These are phyloP conservation scores for Moesziomyces aphidis DNA, from an alignment of 1,284 basidiomycete genomes.

Conservation along the genomic window DNA sequence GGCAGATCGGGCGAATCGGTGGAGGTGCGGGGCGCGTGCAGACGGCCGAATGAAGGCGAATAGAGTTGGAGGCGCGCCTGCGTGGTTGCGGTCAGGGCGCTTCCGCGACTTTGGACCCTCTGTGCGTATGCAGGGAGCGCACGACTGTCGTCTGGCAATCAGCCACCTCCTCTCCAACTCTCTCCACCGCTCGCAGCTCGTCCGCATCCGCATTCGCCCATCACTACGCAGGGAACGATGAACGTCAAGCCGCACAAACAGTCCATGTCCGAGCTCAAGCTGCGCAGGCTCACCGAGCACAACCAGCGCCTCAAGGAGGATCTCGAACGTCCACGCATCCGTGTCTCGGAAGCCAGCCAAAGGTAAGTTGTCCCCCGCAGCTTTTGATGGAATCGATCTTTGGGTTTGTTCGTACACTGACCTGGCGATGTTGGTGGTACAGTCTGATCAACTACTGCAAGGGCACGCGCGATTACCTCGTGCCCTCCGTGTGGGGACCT, in stretches of 20 bases:
- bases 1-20: too few relatives aligned
- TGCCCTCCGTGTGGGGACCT: conserved; percentile 93
- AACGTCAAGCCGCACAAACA: conserved; percentile 74
- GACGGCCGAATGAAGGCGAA: background rate
- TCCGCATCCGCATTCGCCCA: background rate
- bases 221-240: conserved; percentile 68
- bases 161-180: background rate
- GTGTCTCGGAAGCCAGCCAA: conserved; percentile 89
- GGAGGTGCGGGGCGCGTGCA: background rate
- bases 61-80: too few relatives aligned
- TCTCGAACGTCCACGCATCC: conserved; percentile 83
- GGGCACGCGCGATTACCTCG: conserved; percentile 86
- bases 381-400: too few relatives aligned
- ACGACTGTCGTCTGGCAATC: too few relatives aligned
- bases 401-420: background rate
- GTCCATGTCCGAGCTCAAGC: conserved; percentile 92
- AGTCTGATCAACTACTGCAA: conserved; percentile 92
- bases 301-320: conserved; percentile 92
- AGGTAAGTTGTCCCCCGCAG: too few relatives aligned
- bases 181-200: background rate
- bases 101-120: too few relatives aligned
- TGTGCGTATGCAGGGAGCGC: too few relatives aligned
- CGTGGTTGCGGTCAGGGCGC: too few relatives aligned
- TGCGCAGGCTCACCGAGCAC: conserved; percentile 90
- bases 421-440: background rate